Percentiles rank a stretch among this genome's conserved stretches.
These are phyloP conservation scores for Rehmannia glutinosa DNA, from an alignment of 257 asterid species.

Conservation along the genomic window DNA sequence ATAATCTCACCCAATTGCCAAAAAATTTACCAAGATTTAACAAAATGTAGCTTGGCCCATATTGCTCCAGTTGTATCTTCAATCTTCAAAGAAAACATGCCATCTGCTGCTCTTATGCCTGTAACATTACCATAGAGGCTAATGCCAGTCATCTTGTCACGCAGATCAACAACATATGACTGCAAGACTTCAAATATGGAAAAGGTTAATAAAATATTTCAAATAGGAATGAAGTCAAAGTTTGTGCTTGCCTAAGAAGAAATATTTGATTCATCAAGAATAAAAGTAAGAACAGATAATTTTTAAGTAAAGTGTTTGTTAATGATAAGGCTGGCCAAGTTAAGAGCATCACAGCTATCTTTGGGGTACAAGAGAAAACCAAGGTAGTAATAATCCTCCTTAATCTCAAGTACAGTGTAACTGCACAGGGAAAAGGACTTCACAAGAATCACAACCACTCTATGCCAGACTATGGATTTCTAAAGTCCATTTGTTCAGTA, in stretches of 20 bases:
- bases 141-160: slow-evolving; percentile 86
- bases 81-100: slow-evolving; percentile 50
- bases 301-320: background rate
- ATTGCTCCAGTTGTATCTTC: slow-evolving; percentile 75
- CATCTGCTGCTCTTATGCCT: slow-evolving; percentile 45
- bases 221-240: background rate
- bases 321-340: background rate
- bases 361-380: background rate
- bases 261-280: background rate
- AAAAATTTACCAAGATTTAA: slow-evolving; percentile 53
- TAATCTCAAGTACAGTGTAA: too few species aligned
- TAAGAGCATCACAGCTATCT: background rate
- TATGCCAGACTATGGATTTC: too few species aligned
- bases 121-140: slow-evolving; percentile 73
- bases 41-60: slow-evolving; percentile 72
- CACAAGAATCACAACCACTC: too few species aligned
- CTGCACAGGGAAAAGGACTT: too few species aligned
- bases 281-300: background rate
- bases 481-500: too few species aligned
- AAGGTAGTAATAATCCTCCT: too few species aligned
- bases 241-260: background rate
- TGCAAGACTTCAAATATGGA: slow-evolving; percentile 61
- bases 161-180: slow-evolving; percentile 77
- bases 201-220: slow-evolving; percentile 22
- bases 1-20: slow-evolving; percentile 1